A percentile compares a stretch with the other conserved stretches of the same genome.
Evolutionary conservation across 768 basidiomycete species (phyloP).

Genomic region (Coprinopsis sp.): DNA sequence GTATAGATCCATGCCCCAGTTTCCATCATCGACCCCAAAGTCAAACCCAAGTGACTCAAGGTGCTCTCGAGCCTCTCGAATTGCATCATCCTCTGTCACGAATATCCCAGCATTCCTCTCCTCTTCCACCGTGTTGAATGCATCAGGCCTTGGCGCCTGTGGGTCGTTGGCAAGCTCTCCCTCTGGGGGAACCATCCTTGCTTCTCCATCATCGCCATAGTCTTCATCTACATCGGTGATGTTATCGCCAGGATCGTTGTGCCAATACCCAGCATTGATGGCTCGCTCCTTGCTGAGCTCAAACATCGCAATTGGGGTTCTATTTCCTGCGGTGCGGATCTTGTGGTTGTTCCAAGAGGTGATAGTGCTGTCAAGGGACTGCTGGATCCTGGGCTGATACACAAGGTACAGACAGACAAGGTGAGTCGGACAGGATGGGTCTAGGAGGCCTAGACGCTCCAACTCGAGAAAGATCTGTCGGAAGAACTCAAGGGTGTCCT

Average conservation of each 20-base stretch:
- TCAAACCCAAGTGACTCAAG: conserved; percentile 16
- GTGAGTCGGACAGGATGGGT: conserved; percentile 16
- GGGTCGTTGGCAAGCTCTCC: conserved; percentile 4
- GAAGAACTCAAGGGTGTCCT: conserved; percentile 25
- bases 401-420: conserved; percentile 21
- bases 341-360: conserved; percentile 24
- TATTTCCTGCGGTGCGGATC: conserved; percentile 18
- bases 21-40: conserved; percentile 14
- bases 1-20: conserved; percentile 19
- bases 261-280: conserved; percentile 22
- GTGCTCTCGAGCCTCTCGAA: conserved; percentile 2
- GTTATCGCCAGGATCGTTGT: conserved; percentile 19
- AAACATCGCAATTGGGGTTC: conserved; percentile 19
- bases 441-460: conserved; percentile 20
- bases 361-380: conserved; percentile 18
- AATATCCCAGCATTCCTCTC: conserved; percentile 10
- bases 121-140: background rate
- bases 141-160: background rate
- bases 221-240: background rate
- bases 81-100: conserved; percentile 16
- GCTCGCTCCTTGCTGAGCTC: conserved; percentile 21
- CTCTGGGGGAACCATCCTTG: conserved; percentile 5
- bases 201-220: conserved; percentile 13
- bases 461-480: conserved; percentile 24
- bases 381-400: conserved; percentile 24